Evolutionary conservation across 2,329 filamentous ascomycete genomes (phyloP), one percentile per base, ranked within the genome.

Genomic region (Fusarium sp.): DNA sequence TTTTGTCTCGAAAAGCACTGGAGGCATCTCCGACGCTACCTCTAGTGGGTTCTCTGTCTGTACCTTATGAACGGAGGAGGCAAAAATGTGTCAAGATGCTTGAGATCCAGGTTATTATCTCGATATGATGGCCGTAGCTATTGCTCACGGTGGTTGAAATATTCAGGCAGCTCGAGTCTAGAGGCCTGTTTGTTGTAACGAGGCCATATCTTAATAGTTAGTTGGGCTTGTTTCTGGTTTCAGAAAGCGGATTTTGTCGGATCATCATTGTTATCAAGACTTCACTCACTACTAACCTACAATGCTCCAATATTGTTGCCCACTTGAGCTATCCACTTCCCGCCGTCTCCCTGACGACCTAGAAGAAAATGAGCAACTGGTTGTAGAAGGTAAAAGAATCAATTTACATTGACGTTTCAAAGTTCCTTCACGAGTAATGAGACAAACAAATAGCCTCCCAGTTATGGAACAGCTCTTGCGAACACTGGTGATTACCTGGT

Each of bases 261-360:
- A 63, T 66, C 53, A 51, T 62, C 36, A 61, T 61, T 61, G 58
- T 44, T 57, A 53, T 67, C 47, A 55, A 65, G 48, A 59, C 58
- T 62, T 50, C 57, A 73, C 58, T 24, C n/a, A n/a, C n/a, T n/a
- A n/a, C n/a, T n/a, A n/a, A 33, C 28, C 54, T 69, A 20, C 42
- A 61, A 30, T 59, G 59, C 51, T 66, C 71, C 67, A 66, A 48
- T 67, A 24, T 62, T 69, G 42, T 55, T 58, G 59, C 53, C 61
- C 57, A 62, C 61, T 41, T 55, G 45, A 62, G 44, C 61, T 74
- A 75, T 72, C 75, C 75, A 77, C 75, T 76, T 75, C 70, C 69
- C 50, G 62, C 56, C 67, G 63, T 77, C 73, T 75, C 73, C 73
- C 66, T 68, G 75, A 53, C 71, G 67, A 77, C 69, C 50, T 58